These are phyloP conservation scores for Oldenlandia corymbosa DNA, from an alignment of 257 asterid species.

Conservation along the genomic window DNA sequence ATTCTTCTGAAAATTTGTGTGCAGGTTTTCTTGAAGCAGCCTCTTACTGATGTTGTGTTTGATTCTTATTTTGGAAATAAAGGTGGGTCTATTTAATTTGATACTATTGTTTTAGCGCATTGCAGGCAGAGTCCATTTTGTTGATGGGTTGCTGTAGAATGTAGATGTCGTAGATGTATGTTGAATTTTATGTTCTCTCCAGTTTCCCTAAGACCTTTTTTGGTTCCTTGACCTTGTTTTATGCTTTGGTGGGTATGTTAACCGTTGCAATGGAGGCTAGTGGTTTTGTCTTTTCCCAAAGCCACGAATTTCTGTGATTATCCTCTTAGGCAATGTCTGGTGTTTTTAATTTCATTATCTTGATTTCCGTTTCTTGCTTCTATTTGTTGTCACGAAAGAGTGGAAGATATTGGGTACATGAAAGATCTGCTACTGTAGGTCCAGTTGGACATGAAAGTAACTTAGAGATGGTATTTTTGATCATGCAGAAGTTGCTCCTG, in stretches of 20 bases:
- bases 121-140: background rate
- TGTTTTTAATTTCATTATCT: background rate
- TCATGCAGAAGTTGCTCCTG: constrained; percentile 22
- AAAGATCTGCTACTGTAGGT: background rate
- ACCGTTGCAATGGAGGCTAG: background rate
- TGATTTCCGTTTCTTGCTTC: background rate
- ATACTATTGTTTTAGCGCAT: background rate
- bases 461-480: constrained; percentile 10
- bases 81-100: constrained; percentile 32
- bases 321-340: background rate
- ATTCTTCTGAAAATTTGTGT: constrained; percentile 13
- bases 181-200: background rate
- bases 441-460: constrained; percentile 6
- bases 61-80: constrained; percentile 58
- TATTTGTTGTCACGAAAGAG: too few relatives aligned
- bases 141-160: background rate
- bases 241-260: background rate
- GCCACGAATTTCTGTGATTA: background rate
- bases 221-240: background rate
- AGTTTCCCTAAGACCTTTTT: background rate
- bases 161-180: background rate
- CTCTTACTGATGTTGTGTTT: constrained; percentile 53
- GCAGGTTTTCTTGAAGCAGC: constrained; percentile 97
- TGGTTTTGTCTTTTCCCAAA: background rate
- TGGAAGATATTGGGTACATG: background rate